Percentiles rank a stretch among this genome's conserved stretches.
Conservation (phyloP, 352 stramenopile genomes). For the Globisporangium barbulae region DNA sequence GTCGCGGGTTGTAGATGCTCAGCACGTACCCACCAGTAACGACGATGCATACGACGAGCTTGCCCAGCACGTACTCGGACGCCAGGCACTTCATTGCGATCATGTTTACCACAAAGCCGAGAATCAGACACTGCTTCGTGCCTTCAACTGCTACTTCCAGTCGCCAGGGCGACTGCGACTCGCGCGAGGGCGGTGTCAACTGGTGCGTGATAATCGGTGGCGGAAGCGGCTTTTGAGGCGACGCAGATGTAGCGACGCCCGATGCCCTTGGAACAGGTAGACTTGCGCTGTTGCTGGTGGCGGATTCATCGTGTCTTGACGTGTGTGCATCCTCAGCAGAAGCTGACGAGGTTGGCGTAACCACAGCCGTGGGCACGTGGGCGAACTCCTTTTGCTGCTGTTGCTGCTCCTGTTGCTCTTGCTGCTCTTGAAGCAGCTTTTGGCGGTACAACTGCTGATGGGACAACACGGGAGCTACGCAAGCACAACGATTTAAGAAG, state of each 20-base stretch:
- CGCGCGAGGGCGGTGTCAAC: neutral
- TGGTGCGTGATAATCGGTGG: slow-evolving; percentile 19
- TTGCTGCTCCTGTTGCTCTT: slow-evolving; percentile 38
- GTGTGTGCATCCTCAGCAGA: neutral
- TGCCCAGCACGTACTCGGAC: slow-evolving; percentile 65
- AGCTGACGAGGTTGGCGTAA: slow-evolving; percentile 14
- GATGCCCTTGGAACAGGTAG: neutral
- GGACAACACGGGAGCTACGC: slow-evolving; percentile 34
- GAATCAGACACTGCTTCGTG: slow-evolving; percentile 69
- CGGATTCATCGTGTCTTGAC: neutral
- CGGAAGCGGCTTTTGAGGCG: slow-evolving; percentile 22
- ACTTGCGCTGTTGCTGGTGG: neutral
- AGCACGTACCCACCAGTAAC: slow-evolving; percentile 46
- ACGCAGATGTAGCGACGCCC: neutral
- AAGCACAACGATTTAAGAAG: neutral
- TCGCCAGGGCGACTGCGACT: slow-evolving; percentile 35
- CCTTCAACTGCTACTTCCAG: slow-evolving; percentile 58
- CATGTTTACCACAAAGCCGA: slow-evolving; percentile 78
- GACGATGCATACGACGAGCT: slow-evolving; percentile 51
- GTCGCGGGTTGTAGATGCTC: slow-evolving; percentile 50
- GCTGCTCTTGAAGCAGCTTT: slow-evolving; percentile 52
- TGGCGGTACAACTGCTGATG: slow-evolving; percentile 82
- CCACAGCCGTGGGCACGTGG: slow-evolving; percentile 6
- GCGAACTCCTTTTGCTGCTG: slow-evolving; percentile 11
- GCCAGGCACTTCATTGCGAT: slow-evolving; percentile 60